Base-by-base conservation (phyloP, 1,139 yeast species). In the Kodamaea fungicola region DNA sequence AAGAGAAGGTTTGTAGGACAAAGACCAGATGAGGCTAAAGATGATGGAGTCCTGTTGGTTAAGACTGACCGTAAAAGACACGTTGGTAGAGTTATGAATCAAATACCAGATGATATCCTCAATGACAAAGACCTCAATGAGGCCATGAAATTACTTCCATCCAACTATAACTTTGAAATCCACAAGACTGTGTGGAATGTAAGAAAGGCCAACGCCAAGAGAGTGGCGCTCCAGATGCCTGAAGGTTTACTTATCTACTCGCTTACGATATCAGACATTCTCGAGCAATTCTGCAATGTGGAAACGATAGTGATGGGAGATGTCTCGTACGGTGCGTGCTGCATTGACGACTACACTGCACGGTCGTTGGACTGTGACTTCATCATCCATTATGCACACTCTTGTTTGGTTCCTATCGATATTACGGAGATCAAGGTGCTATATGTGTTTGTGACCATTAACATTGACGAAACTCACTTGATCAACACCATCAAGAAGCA, bases 241-340 rank as follows among this genome's bases (percentile, higher is more conserved):
- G 99, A 92, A 60, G 99, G 99, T 1, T 62, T 92, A 30, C 66
- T 92, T 38, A 84, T 92, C 3, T 92, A 90, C 57, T 82, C 97
- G 1, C 73, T 95, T 44, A 76, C 92, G 31, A 79, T 92, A 12
- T 74, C 96, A 2, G 99, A 92, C 59, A 92, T 92, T 23, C 59
- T 92, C 28, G 96, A 89, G 55, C 96, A 90, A 59, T 90, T 92
- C 52, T 89, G 97, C 55, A 64, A 67, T 6, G 92, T 84, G 35
- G 96, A 90, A 53, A 86, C 92, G 0, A 71, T 94, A 1, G 95
- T 92, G 4, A 94, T 92, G 98, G 99, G 99, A 2, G 99, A 92
- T 60, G 98, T 92, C 1, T 88, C 97, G 0, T 92, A 92, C 54
- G 99, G 99, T 25, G 99, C 99, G 0, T 92, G 99, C 57, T 92